Conservation (phyloP, 768 basidiomycete genomes). For the Tylopilus sp. region DNA sequence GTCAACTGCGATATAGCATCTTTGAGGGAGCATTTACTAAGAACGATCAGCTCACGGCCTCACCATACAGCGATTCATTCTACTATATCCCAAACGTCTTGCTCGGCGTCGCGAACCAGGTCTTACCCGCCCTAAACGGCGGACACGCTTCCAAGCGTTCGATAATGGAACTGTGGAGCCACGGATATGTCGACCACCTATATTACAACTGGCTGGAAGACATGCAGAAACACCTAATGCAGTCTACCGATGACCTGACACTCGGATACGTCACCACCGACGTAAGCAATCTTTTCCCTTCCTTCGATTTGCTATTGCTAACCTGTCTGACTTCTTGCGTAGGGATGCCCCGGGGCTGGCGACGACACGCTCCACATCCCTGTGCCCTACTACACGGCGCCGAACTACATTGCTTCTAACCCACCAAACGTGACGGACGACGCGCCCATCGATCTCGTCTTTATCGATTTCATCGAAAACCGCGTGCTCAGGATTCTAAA, state of each 20-base stretch:
- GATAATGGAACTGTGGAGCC: slow-evolving; percentile 30
- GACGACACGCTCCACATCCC: slow-evolving; percentile 70
- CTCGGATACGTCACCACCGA: slow-evolving; percentile 75
- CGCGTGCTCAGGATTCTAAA: slow-evolving; percentile 57
- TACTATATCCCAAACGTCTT: slow-evolving; percentile 56
- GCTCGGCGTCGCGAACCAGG: slow-evolving; percentile 46
- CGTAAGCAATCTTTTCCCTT: slow-evolving; percentile 35
- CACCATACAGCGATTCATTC: slow-evolving; percentile 67
- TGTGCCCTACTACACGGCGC: slow-evolving; percentile 50
- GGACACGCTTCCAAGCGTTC: slow-evolving; percentile 25
- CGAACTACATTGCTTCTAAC: slow-evolving; percentile 57
- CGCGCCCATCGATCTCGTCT: slow-evolving; percentile 68
- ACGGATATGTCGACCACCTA: slow-evolving; percentile 48
- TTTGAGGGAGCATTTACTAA: slow-evolving; percentile 69
- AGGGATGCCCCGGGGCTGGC: slow-evolving; percentile 71
- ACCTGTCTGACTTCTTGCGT: background rate
- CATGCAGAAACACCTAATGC: slow-evolving; percentile 39
- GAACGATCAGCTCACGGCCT: slow-evolving; percentile 76
- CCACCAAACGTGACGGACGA: slow-evolving; percentile 48
- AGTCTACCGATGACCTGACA: slow-evolving; percentile 49
- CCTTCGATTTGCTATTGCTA: background rate
- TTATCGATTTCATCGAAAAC: slow-evolving; percentile 63
- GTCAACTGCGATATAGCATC: slow-evolving; percentile 62
- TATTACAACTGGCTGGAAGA: slow-evolving; percentile 57
- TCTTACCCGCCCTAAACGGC: slow-evolving; percentile 52